Evolutionary conservation across 2,329 filamentous ascomycete genomes (phyloP), one percentile per base, ranked within the genome.

Genomic region (Penicillium paneum): DNA sequence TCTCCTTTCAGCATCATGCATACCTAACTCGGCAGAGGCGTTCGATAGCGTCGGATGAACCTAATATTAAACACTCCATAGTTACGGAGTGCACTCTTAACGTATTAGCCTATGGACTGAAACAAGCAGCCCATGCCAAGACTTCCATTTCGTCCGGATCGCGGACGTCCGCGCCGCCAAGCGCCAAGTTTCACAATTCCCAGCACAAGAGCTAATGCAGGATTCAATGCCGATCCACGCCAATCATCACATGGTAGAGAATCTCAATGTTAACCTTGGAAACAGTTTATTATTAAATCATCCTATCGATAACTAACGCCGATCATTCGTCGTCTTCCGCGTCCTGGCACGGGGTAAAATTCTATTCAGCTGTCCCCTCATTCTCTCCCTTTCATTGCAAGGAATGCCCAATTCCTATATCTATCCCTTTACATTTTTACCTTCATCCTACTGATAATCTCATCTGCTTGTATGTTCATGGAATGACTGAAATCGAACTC

Each of bases 401-500:
- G 42, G 49, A 52, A 55, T 55, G 49, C 12, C 19, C 19, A 26
- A n/a, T n/a, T 21, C 21, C 21, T 10, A 24, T 19, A 34, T 28
- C 8, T n/a, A 45, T n/a, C 32, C 21, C 19, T 12, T 49, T 21
- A 21, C 5, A 21, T 24, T 3, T 31, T n/a, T 24, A 2, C n/a
- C 21, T 15, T 41, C 26, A 10, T 49, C 15, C 50, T 28, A 12
- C 17, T 8, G 3, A 24, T 34, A 49, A 34, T 31, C 26, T 26
- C 19, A 39, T 44, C 11, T 21, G 11, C 19, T 28, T 38, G 2
- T 13, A 28, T 24, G 19, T 28, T 26, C 28, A 50, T 31, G 36
- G 28, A 19, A 54, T 43, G 26, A 38, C 42, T 44, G 47, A 31
- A 29, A 45, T 54, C 17, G 45, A 57, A 17, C 19, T 55, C 45